phyloP scores from a whole-genome alignment of 2,329 filamentous ascomycete species.

The Colletotrichum scovillei region DNA sequence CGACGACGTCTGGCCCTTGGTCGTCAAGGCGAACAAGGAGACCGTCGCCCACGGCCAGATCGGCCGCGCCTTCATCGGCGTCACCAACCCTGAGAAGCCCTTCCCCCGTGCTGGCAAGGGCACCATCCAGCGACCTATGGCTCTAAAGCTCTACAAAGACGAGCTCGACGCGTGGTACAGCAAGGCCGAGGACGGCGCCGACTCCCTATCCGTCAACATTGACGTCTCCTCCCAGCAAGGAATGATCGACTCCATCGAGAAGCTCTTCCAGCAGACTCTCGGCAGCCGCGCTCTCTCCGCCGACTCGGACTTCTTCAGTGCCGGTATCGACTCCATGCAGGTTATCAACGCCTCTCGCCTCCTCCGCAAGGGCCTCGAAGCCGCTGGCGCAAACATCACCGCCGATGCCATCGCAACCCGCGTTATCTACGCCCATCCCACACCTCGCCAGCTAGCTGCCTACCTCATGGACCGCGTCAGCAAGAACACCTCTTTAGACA shows the following conservation, averaged over 20 bases:
- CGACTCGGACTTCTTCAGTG: slow-evolving; percentile 50
- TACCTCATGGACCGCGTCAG: slow-evolving; percentile 43
- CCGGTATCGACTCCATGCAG: slow-evolving; percentile 54
- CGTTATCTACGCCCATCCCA: slow-evolving; percentile 53
- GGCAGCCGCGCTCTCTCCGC: slow-evolving; percentile 35
- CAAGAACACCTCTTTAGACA: slow-evolving; percentile 30
- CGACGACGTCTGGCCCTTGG: slow-evolving; percentile 56
- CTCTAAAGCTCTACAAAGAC: slow-evolving; percentile 53
- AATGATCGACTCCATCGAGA: slow-evolving; percentile 41
- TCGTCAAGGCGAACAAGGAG: slow-evolving; percentile 55
- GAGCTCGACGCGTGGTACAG: slow-evolving; percentile 57
- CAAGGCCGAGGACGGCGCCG: slow-evolving; percentile 48
- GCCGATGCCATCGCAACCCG: slow-evolving; percentile 49
- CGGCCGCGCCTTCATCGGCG: slow-evolving; percentile 49
- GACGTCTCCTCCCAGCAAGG: slow-evolving; percentile 43
- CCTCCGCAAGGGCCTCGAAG: slow-evolving; percentile 47
- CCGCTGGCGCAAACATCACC: slow-evolving; percentile 46
- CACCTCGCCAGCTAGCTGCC: slow-evolving; percentile 46
- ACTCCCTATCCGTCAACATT: slow-evolving; percentile 55
- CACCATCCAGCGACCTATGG: slow-evolving; percentile 53
- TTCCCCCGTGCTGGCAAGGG: slow-evolving; percentile 59
- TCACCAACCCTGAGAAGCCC: slow-evolving; percentile 54
- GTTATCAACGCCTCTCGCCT: slow-evolving; percentile 50
- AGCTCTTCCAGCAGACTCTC: slow-evolving; percentile 37
- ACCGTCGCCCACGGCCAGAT: slow-evolving; percentile 57